Conservation (phyloP, 1,284 basidiomycete genomes). For the Malassezia globosa region DNA sequence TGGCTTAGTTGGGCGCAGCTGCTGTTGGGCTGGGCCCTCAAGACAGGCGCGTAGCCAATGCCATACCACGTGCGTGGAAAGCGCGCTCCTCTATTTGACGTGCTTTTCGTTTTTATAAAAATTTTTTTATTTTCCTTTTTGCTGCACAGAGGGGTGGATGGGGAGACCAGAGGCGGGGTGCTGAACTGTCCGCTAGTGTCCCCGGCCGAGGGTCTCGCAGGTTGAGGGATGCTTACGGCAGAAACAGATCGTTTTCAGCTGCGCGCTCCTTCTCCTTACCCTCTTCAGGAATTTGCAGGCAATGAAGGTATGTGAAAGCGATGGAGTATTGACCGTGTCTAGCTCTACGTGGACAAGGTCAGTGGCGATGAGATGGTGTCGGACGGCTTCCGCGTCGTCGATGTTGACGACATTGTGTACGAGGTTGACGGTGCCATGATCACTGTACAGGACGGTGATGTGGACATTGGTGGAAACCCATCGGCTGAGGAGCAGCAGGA, state of each 20-base stretch:
- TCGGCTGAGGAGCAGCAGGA: constrained; percentile 78
- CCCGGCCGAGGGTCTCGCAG: not conserved
- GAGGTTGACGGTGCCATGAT: constrained; percentile 79
- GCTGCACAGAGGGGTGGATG: too few relatives aligned
- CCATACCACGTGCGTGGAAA: too few relatives aligned
- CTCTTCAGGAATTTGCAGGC: not conserved
- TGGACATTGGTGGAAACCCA: constrained; percentile 69
- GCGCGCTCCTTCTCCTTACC: not conserved
- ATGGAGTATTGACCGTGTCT: constrained; percentile 20
- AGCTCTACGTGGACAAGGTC: constrained; percentile 62
- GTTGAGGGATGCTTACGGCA: too few relatives aligned
- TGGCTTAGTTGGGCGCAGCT: too few relatives aligned
- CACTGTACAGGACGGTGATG: constrained; percentile 65
- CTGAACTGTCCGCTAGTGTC: too few relatives aligned
- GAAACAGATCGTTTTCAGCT: not conserved
- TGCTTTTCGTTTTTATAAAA: too few relatives aligned
- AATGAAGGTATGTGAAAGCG: constrained; percentile 14
- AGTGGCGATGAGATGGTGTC: constrained; percentile 70
- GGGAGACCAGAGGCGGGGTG: too few relatives aligned
- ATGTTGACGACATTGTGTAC: constrained; percentile 69
- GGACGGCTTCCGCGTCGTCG: constrained; percentile 51
- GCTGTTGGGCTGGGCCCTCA: too few relatives aligned
- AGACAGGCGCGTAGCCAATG: too few relatives aligned
- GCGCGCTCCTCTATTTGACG: too few relatives aligned
- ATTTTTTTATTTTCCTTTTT: too few relatives aligned